Evolutionary conservation across 2,329 filamentous ascomycete species (phyloP), one percentile per base, ranked within the genome.

Genomic region (Chaetomiaceae sp.): DNA sequence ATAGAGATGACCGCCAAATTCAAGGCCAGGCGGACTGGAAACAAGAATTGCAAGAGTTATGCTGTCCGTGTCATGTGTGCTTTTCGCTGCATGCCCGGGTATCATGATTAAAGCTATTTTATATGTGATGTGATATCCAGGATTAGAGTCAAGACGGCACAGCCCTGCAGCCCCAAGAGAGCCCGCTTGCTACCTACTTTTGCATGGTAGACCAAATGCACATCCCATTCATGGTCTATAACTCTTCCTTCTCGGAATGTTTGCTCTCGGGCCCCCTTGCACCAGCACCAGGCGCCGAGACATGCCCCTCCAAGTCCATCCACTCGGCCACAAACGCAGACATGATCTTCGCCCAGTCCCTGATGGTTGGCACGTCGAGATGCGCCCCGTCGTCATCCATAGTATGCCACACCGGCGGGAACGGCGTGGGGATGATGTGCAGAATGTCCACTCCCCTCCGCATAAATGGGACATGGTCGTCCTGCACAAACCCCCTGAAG

Each of bases 381-480:
- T 97, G 87, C 60, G 85, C 84, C 2, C 83, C 92, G 62, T 96
- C 86, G 65, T 99, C 94, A 0, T 84, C 73, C 63, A 90, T 82
- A 1, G 77, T 86, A 71, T 99, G 94, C 94, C 94, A 99, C 1
- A 95, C 87, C 0, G 61, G 41, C 0, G 91, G 91, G 66, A 97
- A 97, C 0, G 86, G 86, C 4, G 75, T 78, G 0, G 92, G 90
- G 53, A 99, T 97, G 23, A 99, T 70, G 71, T 99, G 94, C 53
- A 99, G 69, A 14, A 97, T 78, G 25, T 95, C 86, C 0, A 97
- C 92, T 1, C 94, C 94, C 32, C 89, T 81, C 32, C 74, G 74
- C 77, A 97, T 83, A 64, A 99, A 99, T 0, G 94, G 94, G 5
- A 96, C 69, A 67, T 99, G 94, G 65, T 99, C 94, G 66, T 99